These are phyloP conservation scores for Alopecurus myosuroides DNA, from an alignment of 176 grass and related monocot species.

Conservation along the genomic window DNA sequence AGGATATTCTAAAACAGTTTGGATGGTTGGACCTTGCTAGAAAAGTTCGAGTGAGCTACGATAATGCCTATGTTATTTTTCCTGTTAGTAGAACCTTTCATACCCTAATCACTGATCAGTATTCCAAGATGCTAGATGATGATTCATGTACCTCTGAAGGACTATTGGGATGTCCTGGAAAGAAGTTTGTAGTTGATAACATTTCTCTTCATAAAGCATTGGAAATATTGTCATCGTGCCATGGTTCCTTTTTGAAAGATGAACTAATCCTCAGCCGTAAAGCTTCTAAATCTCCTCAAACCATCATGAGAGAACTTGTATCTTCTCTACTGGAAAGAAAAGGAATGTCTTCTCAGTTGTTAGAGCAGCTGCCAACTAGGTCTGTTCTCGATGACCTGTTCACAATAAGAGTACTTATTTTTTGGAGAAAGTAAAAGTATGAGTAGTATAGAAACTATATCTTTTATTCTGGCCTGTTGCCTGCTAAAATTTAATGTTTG, in stretches of 20 bases:
- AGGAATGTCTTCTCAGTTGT: constrained; percentile 51
- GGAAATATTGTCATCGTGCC: constrained; percentile 45
- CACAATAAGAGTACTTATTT: neutral
- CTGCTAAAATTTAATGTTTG: constrained; percentile 20
- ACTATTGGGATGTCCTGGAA: constrained; percentile 16
- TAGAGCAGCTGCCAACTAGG: constrained; percentile 85
- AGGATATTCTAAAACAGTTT: constrained; percentile 80
- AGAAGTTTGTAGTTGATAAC: constrained; percentile 27
- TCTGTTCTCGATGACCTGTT: constrained; percentile 27
- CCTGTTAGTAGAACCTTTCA: constrained; percentile 55
- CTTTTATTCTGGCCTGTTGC: neutral
- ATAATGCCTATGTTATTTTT: constrained; percentile 57
- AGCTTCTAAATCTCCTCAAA: constrained; percentile 61
- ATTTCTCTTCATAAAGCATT: constrained; percentile 43
- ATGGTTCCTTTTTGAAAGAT: constrained; percentile 64
- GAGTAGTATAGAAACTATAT: neutral
- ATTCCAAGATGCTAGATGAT: constrained; percentile 29
- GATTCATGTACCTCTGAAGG: constrained; percentile 23
- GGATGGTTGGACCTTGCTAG: constrained; percentile 85
- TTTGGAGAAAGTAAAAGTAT: neutral
- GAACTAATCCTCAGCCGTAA: constrained; percentile 49
- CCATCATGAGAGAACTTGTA: constrained; percentile 72
- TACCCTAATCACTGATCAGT: constrained; percentile 36
- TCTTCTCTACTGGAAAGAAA: constrained; percentile 53
- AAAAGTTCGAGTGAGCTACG: constrained; percentile 64